Percentiles rank a stretch among this genome's conserved stretches.
phyloP scores from a whole-genome alignment of 1,284 basidiomycete species.

The Malassezia japonica region DNA sequence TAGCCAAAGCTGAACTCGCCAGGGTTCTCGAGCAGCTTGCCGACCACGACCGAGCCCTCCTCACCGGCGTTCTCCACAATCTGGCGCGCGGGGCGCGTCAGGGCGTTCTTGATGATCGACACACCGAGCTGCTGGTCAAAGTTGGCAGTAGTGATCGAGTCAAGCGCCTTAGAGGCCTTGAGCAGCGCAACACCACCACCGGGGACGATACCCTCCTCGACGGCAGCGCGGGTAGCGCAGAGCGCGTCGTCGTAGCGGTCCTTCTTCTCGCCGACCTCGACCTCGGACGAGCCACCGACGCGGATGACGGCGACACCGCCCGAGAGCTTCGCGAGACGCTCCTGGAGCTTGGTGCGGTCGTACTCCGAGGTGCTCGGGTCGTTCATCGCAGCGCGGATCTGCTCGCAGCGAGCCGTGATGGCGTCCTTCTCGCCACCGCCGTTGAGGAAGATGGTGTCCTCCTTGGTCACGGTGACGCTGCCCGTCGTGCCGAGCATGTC shows the following conservation, averaged over 20 bases:
- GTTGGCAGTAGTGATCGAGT: conserved; percentile 71
- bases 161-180: conserved; percentile 76
- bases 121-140: conserved; percentile 97
- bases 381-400: conserved; percentile 73
- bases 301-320: conserved; percentile 98
- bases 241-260: conserved; percentile 96
- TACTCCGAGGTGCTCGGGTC: conserved; percentile 83
- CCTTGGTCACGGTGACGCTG: conserved; percentile 89
- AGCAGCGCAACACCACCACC: conserved; percentile 85
- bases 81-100: conserved; percentile 67
- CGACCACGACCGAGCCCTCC: conserved; percentile 85
- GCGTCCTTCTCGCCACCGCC: conserved; percentile 55
- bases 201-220: conserved; percentile 86
- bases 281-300: conserved; percentile 85
- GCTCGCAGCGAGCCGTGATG: conserved; percentile 60
- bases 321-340: conserved; percentile 86
- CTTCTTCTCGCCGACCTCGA: conserved; percentile 99
- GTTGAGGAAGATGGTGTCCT: conserved; percentile 93
- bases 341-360: conserved; percentile 90
- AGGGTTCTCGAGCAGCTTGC: conserved; percentile 52
- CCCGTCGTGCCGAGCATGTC: conserved; percentile 88
- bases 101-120: conserved; percentile 77
- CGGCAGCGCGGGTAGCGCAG: conserved; percentile 91
- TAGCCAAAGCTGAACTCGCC: conserved; percentile 58
- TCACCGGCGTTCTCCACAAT: conserved; percentile 93